These are phyloP conservation scores for Magnaporthiopsis incrustans DNA, from an alignment of 2,329 filamentous ascomycete genomes.

Conservation along the genomic window DNA sequence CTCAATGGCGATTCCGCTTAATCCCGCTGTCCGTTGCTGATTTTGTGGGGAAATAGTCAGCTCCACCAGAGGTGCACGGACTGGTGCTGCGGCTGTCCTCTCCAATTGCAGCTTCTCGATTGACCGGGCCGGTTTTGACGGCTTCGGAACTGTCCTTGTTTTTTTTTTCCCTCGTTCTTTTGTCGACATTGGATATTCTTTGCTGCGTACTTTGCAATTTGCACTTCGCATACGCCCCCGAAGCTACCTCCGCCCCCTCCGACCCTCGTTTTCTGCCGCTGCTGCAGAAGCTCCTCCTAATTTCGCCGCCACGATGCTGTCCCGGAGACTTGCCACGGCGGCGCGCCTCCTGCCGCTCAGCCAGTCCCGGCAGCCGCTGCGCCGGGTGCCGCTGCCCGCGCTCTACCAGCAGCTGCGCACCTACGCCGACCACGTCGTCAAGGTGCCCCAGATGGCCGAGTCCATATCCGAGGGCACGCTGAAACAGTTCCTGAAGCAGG, in stretches of 20 bases:
- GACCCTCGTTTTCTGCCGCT: no score
- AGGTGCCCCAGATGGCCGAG: conserved; percentile 97
- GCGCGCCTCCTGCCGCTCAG: conserved; percentile 21
- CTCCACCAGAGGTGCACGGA: not conserved
- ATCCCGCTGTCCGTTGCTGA: not conserved
- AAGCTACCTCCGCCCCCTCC: no score
- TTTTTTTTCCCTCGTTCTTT: not conserved
- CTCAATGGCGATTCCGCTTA: no score
- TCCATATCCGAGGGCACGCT: conserved; percentile 96
- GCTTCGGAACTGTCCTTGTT: not conserved
- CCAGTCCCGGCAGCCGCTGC: conserved; percentile 33
- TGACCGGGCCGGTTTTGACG: not conserved
- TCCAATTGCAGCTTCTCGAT: not conserved
- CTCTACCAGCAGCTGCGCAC: conserved; percentile 50
- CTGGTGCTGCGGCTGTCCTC: not conserved
- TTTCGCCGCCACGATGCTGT: conserved; percentile 28
- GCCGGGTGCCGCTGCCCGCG: conserved; percentile 36
- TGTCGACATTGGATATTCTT: not conserved
- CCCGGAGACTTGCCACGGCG: conserved; percentile 24
- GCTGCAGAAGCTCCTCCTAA: not conserved
- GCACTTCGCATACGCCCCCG: no score
- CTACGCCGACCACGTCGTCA: conserved; percentile 76
- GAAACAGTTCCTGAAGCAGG: conserved; percentile 87
- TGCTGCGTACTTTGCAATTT: not conserved
- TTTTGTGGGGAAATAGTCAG: not conserved